Percentiles rank a stretch among this genome's conserved stretches.
Conservation (phyloP, 1,139 yeast species). For the Hyphopichia pseudoburtonii region DNA sequence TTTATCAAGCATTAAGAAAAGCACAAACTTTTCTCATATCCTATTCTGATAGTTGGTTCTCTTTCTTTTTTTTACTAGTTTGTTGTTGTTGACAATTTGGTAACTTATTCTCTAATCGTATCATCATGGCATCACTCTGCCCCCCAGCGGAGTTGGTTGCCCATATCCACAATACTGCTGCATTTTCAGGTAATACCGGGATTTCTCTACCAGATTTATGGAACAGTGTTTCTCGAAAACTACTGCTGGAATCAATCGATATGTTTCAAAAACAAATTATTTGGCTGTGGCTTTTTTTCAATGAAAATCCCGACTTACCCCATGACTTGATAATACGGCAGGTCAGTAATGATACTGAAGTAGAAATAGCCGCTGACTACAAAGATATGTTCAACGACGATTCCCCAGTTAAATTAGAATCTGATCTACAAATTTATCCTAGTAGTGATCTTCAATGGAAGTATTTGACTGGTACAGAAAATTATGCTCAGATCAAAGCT, state of each 20-base stretch:
- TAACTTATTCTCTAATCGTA: no score
- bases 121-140: constrained; percentile 12
- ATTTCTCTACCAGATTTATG: constrained; percentile 31
- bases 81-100: no score
- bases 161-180: constrained; percentile 26
- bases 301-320: constrained; percentile 9
- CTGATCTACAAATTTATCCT: constrained; percentile 27
- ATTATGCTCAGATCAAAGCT: constrained; percentile 29
- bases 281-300: constrained; percentile 43
- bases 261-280: constrained; percentile 35
- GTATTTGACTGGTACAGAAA: constrained; percentile 39
- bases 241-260: constrained; percentile 24
- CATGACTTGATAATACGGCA: constrained; percentile 11
- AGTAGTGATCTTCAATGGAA: constrained; percentile 43
- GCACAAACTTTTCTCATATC: no score
- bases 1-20: constrained; percentile 1
- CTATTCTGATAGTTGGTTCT: no score
- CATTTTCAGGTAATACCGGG: constrained; percentile 40
- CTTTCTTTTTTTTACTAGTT: no score
- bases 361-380: constrained; percentile 21
- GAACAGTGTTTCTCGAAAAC: constrained; percentile 21
- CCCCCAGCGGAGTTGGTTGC: constrained; percentile 32
- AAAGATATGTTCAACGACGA: constrained; percentile 1
- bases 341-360: constrained; percentile 12
- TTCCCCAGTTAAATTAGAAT: constrained; percentile 8